Evolutionary conservation across 768 basidiomycete genomes (phyloP), one percentile per base, ranked within the genome.

Genomic region (Russula emetica): DNA sequence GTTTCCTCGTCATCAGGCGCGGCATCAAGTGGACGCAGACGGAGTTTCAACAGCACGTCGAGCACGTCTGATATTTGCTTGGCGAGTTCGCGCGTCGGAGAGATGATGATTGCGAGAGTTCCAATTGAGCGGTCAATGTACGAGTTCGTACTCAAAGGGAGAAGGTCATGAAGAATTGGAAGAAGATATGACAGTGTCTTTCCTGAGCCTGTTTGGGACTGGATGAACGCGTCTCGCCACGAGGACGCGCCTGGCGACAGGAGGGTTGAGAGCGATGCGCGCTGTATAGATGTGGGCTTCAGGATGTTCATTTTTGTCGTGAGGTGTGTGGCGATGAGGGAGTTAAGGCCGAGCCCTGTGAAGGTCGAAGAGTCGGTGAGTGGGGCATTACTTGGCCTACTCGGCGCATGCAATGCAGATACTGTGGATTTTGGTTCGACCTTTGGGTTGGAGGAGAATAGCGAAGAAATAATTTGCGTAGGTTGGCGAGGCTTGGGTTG

Each of bases 21-120:
- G 64, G 86, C 84, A 49, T 80, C 80, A 58, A 79, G 80, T 5
- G 82, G 78, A 20, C 88, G 80, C 52, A 90, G 80, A 58, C 88
- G 88, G 62, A 97, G 81, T 70, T 85, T 83, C 5, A 98, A 79
- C 7, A 98, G 75, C 18, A 80, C 77, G 68, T 94, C 92, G 14
- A 98, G 80, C n/a, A 98, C 95, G 70, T 97, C 93, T 10, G 89
- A 93, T 58, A 98, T 98, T 72, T 99, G 97, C 71, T 93, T 92
- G 2, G 96, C 97, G 16, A 98, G 82, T 76, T 98, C 97, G 58
- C 95, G 85, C 3, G 96, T 98, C 1, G 96, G 96, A 2, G 91
- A 94, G 61, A 98, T 90, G 66, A 98, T 91, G 61, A 98, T 84
- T 1, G 95, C 94, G 22, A 98, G 81, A 2, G 96, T 98, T 30